Evolutionary conservation across 805 yeast genomes (phyloP), one percentile per base, ranked within the genome.

Genomic region (Candida tammaniensis): DNA sequence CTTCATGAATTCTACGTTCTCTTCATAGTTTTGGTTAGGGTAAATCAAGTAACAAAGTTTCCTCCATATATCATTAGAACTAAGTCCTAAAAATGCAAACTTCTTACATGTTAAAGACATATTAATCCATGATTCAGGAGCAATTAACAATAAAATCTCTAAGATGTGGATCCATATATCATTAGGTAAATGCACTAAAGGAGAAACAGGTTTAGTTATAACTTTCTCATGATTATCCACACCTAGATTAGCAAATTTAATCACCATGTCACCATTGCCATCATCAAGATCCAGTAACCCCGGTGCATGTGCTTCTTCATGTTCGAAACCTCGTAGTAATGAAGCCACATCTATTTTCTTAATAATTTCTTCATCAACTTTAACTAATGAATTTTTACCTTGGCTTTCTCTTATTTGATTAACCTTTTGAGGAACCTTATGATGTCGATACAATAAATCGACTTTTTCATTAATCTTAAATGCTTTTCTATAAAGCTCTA

Each of bases 401-500:
- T 55, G 31, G 34, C 50, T 48, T 24, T 40, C 46, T 22, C 44
- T 45, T 20, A 48, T 39, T 31, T 57, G 52, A 7, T 58, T 37
- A 5, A 63, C 52, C 42, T 65, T 58, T 30, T 63, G 68, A 2
- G 73, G 74, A 5, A 72, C 67, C 10, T 76, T 57, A 31, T 70
- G 68, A 42, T 74, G 70, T 32, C 95, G 67, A 54, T 86, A 86
- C 15, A 75, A 56, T 30, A 72, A 60, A 51, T 88, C 96, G 4
- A 88, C 88, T 36, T 70, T 70, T 5, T 58, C 64, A 43, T 72
- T 61, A 36, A 78, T 55, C 47, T 72, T 78, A 54, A 80, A 73
- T 2, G 96, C 95, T 42, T 71, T 68, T 42, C 94, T 65, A 57
- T 88, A 88, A 44, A 61, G 72, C 31, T 66, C 74, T 17, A 86